Base-by-base conservation (phyloP, 1,284 basidiomycete species). In the Cystobasidium sp. region DNA sequence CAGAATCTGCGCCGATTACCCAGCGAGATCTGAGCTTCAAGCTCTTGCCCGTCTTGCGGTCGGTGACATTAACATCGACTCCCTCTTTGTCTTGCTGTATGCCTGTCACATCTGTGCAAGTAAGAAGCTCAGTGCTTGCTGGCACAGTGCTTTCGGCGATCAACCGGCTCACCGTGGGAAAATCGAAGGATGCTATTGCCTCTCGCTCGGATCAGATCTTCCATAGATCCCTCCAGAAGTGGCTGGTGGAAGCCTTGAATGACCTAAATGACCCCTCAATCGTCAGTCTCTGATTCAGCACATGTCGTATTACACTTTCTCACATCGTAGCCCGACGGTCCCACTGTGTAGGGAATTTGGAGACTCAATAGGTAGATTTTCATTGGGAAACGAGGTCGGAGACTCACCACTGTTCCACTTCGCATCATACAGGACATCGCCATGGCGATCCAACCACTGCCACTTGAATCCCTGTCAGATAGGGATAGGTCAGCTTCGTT, bases 231-330 rank as follows among this genome's bases (percentile, higher is more conserved):
- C 24, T 53, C 51, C n/a, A 53, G 51, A 14, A 53, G 51, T 9
- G 51, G 51, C n/a, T 53, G 51, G 24, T 53, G 51, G 24, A 53
- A 53, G 51, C 51, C 51, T 53, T 53, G 51, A 18, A 53, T 53
- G 51, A 53, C n/a, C 51, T 53, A 9, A 7, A 1, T 3, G 24
- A 53, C 16, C 9, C 12, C 24, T 9, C n/a, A 53, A 2, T 20
- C 5, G 6, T 9, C 20, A 3, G 24, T 18, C 51, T 20, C 51
- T 20, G 16, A 3, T 31, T 31, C 31, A 31, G 31, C n/a, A 14
- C 5, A 9, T 53, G 51, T 9, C 24, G n/a, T 53, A 9, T 53
- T 3, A 4, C 9, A 22, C 1, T 9, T 20, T 20, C 51, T 53
- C 24, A 53, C 51, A 53, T 53, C 51, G 51, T 53, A 53, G n/a